Conservation (phyloP, 73 alveolate genomes). For the Uronychia binucleata region DNA sequence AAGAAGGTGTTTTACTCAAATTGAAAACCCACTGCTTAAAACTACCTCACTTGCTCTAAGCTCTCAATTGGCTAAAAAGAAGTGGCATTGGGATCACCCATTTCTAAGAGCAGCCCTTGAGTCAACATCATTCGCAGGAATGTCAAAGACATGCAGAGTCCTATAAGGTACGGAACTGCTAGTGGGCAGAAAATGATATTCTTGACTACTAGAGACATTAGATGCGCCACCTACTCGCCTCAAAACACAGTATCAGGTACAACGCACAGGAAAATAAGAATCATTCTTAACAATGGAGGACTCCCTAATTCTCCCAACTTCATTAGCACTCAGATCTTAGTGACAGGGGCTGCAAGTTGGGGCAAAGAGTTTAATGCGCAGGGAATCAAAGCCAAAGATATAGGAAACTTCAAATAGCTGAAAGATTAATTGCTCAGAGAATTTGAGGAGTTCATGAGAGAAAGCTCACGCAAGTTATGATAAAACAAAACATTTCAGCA, state of each 20-base stretch:
- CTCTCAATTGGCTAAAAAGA: not conserved
- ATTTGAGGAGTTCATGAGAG: not conserved
- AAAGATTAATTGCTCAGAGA: not conserved
- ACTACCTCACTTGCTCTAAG: not conserved
- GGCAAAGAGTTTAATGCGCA: not conserved
- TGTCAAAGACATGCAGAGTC: not conserved
- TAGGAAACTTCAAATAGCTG: not conserved
- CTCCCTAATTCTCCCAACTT: not conserved
- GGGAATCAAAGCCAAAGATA: not conserved
- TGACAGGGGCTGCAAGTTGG: not conserved
- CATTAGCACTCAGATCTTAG: not conserved
- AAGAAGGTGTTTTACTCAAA: too few relatives aligned
- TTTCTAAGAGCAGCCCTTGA: not conserved
- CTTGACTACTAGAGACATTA: not conserved
- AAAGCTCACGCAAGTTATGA: not conserved
- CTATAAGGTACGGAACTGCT: not conserved
- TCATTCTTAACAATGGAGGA: not conserved
- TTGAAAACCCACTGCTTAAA: too few relatives aligned
- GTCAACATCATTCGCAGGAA: not conserved
- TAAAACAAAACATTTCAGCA: not conserved
- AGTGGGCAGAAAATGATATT: not conserved
- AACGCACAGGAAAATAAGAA: not conserved
- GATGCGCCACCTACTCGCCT: not conserved
- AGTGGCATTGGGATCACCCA: not conserved
- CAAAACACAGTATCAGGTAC: not conserved